A percentile compares a stretch with the other conserved stretches of the same genome.
These are phyloP conservation scores for Quercus lobata DNA, from an alignment of 331 rosid species.

Conservation along the genomic window DNA sequence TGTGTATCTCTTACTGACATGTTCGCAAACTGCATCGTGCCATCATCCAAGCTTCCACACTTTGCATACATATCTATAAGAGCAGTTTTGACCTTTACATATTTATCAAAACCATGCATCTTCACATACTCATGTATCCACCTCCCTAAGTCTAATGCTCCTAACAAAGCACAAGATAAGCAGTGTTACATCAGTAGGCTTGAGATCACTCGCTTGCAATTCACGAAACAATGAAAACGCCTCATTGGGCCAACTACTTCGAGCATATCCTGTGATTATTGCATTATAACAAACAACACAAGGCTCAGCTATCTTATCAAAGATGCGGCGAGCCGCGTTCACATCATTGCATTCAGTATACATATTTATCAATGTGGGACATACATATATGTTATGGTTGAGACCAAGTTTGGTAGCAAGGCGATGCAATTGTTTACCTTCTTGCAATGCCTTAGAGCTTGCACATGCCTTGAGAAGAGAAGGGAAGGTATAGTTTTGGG, in stretches of 20 bases:
- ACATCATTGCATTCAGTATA: conserved; percentile 54
- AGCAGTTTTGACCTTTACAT: too few species aligned
- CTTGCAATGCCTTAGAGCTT: conserved; percentile 49
- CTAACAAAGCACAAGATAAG: too few species aligned
- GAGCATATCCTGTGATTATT: too few species aligned
- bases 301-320: conserved; percentile 61
- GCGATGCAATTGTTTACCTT: conserved; percentile 76
- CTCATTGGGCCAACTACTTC: too few species aligned
- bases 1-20: too few species aligned
- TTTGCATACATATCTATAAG: background rate
- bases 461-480: conserved; percentile 78
- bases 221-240: too few species aligned
- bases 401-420: conserved; percentile 54
- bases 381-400: conserved; percentile 36
- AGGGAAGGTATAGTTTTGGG: conserved; percentile 68
- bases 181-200: too few species aligned
- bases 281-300: conserved; percentile 7
- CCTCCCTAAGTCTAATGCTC: too few species aligned
- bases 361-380: conserved; percentile 70
- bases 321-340: conserved; percentile 38
- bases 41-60: background rate
- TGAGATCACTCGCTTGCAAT: too few species aligned
- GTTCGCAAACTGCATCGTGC: too few species aligned
- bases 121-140: too few species aligned
- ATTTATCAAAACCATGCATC: too few species aligned